Base-by-base conservation (phyloP, 495 filamentous ascomycete genomes). In the Talaromyces proteolyticus region DNA sequence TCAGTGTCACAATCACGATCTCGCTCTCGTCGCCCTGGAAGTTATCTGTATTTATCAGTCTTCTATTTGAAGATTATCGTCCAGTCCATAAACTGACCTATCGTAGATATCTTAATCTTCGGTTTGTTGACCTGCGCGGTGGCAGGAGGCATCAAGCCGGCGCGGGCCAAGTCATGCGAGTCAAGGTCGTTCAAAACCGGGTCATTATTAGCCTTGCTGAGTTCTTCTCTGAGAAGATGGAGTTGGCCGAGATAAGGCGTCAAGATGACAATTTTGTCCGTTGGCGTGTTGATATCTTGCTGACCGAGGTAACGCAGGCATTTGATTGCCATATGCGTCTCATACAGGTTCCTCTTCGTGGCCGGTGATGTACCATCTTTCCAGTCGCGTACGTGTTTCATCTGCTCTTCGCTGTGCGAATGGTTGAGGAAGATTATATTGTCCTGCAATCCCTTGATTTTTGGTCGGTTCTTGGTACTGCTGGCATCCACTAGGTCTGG, bases 11-110 rank as follows among this genome's bases (percentile, higher is more conserved):
- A 26, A 92, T 73, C 1, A 91, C 85, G 21, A 90, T 86, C 6
- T 90, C 79, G 44, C 80, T 85, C 51, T 92, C 87, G 53, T 92
- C 87, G 3, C 88, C 88, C 60, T 91, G 88, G 51, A 85, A 92
- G 49, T 91, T 91, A 56, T 91, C 86, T 84, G 39, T n/a, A n/a
- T n/a, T n/a, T n/a, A n/a, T n/a, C n/a, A n/a, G n/a, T 55, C 10
- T 52, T 43, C 21, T 17, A 25, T 39, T 41, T 12, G 17, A 29
- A 11, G 18, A 12, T 6, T 6, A 43, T 11, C 21, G 21, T 22
- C 16, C n/a, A n/a, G n/a, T n/a, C n/a, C n/a, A n/a, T n/a, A n/a
- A n/a, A n/a, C n/a, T n/a, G n/a, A 85, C 80, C 84, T 25, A 91
- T 83, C 0, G 87, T 88, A 0, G 87, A 86, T 0, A 90, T 66